Evolutionary conservation across 352 stramenopile species (phyloP).

Genomic region (Phytopythium oedochilum): DNA sequence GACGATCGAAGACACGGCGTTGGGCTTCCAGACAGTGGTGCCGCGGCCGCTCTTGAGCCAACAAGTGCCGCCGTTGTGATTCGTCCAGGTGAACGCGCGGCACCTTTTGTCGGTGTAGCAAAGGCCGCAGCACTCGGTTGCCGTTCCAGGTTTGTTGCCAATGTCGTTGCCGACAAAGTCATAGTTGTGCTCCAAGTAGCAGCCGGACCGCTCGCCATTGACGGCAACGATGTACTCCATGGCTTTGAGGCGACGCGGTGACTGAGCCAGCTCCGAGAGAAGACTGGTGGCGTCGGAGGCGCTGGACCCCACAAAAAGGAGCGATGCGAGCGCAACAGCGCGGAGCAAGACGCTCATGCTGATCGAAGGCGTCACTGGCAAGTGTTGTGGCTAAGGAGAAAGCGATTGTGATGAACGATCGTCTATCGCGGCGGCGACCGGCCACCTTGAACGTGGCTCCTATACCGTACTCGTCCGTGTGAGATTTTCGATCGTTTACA

Average conservation of each 20-base stretch:
- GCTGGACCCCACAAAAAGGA: background rate
- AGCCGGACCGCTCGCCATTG: background rate
- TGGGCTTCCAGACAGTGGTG: constrained; percentile 8
- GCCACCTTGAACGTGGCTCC: too few species aligned
- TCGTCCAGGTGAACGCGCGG: constrained; percentile 21
- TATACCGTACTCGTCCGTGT: too few species aligned
- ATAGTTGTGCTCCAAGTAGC: constrained; percentile 1
- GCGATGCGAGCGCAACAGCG: background rate
- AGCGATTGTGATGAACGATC: too few species aligned
- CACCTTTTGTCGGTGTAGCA: background rate
- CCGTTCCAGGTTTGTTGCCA: background rate
- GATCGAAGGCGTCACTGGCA: too few species aligned
- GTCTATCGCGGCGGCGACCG: too few species aligned
- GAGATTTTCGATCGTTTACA: too few species aligned
- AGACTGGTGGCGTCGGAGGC: background rate
- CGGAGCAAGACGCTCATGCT: background rate
- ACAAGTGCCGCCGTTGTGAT: constrained; percentile 41
- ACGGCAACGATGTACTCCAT: background rate
- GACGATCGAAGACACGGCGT: constrained; percentile 6
- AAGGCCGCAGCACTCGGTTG: background rate
- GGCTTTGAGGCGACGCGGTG: background rate
- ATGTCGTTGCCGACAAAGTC: constrained; percentile 5
- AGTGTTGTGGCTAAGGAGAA: too few species aligned
- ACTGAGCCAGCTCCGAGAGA: background rate
- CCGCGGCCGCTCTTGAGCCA: constrained; percentile 49